Evolutionary conservation across 2,329 filamentous ascomycete species (phyloP), one percentile per base, ranked within the genome.

Genomic region (Fonsecaea nubica): DNA sequence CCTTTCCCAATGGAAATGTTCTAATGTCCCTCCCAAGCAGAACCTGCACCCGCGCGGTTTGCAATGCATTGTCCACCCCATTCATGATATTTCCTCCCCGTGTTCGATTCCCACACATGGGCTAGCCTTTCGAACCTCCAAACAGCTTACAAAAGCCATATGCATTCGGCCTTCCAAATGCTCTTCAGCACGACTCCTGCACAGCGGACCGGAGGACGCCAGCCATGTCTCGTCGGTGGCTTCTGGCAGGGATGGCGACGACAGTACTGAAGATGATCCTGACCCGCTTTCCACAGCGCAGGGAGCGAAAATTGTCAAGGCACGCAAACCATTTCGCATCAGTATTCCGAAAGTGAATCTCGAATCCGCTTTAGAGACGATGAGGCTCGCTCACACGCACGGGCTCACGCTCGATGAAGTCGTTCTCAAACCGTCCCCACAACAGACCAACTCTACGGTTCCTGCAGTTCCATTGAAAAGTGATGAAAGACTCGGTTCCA

Each of bases 401-500:
- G 65, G 61, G n/a, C 65, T 67, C 21, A 52, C 62, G 8, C 48
- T 53, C 15, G 53, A 67, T 10, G 52, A 55, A 33, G 58, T 67
- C 25, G 18, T 35, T 50, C 58, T 62, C 35, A 21, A 58, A 45
- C 30, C 40, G 25, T 38, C 42, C 36, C n/a, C 30, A 10, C 10
- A 36, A 45, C 35, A 36, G 10, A n/a, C 36, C 4, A 30, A 13
- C 9, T 32, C 8, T 13, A 4, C 36, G 13, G 36, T 42, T 4
- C 8, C 13, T 33, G 42, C 6, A 9, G 15, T n/a, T 9, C 18
- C 36, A n/a, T 35, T 33, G 25, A 57, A 35, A 21, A 40, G 53
- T 25, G 42, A 67, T 18, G 18, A 52, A 9, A n/a, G 4, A 12
- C 58, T 64, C n/a, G 65, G 58, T 6, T 32, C 48, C 21, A 55